Conservation (phyloP, 192 early-diverging fungal species). For the Coemansia sp. region DNA sequence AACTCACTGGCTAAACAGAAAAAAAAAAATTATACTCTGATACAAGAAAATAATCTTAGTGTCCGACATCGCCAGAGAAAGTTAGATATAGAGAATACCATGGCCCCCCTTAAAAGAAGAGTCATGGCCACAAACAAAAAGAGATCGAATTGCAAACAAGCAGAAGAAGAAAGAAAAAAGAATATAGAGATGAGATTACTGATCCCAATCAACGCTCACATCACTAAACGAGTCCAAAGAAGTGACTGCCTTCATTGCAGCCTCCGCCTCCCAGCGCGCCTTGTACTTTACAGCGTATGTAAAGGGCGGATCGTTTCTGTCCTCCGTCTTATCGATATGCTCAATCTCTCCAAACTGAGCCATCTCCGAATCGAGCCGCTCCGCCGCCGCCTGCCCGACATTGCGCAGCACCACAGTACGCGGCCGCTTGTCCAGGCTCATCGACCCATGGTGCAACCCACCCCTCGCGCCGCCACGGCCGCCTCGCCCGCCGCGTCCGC, state of each 20-base stretch:
- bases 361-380: slow-evolving; percentile 39
- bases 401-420: slow-evolving; percentile 44
- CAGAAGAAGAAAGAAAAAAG: slow-evolving; percentile 5
- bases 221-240: slow-evolving; percentile 30
- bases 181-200: slow-evolving; percentile 9
- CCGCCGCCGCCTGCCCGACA: slow-evolving; percentile 28
- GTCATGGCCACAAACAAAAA: neutral
- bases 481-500: neutral
- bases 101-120: neutral
- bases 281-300: slow-evolving; percentile 39
- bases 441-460: slow-evolving; percentile 19
- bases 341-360: slow-evolving; percentile 50
- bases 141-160: neutral
- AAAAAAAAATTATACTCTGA: neutral
- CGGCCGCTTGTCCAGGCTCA: slow-evolving; percentile 51
- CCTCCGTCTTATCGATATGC: slow-evolving; percentile 29
- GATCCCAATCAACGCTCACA: slow-evolving; percentile 40
- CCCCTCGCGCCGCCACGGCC: slow-evolving; percentile 14
- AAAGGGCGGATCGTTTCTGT: slow-evolving; percentile 26
- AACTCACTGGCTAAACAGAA: neutral
- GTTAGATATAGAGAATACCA: neutral
- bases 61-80: neutral
- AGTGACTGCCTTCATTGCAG: slow-evolving; percentile 30
- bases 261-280: slow-evolving; percentile 50
- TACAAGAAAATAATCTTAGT: neutral